A percentile compares a stretch with the other conserved stretches of the same genome.
phyloP scores from a whole-genome alignment of 805 yeast genomes.

The Wickerhamomyces rabaulensis region DNA sequence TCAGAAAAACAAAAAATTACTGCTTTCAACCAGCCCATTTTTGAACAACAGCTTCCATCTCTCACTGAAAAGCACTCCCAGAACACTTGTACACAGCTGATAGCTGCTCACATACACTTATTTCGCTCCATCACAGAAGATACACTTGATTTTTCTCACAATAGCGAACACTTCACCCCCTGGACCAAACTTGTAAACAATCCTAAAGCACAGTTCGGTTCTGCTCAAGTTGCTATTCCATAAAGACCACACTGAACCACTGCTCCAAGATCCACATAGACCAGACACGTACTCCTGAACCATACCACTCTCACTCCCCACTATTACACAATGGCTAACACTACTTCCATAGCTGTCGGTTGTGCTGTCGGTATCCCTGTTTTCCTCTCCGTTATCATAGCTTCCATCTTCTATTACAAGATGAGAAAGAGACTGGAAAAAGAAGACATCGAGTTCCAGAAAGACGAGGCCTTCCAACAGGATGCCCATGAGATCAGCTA shows the following conservation, averaged over 20 bases:
- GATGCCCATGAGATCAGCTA: constrained; percentile 31
- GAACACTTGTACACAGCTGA: neutral
- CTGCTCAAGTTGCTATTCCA: neutral
- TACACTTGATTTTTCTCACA: no score
- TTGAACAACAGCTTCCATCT: neutral
- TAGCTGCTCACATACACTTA: no score
- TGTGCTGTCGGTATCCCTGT: constrained; percentile 50
- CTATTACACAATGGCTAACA: constrained; percentile 1
- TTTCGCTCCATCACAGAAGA: no score
- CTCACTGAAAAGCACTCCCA: neutral
- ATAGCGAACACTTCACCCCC: neutral
- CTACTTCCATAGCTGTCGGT: constrained; percentile 39
- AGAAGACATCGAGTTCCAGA: constrained; percentile 29
- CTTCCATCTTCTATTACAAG: constrained; percentile 32
- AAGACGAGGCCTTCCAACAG: constrained; percentile 30
- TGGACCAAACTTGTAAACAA: neutral
- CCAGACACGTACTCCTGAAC: no score
- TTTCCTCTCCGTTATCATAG: constrained; percentile 32
- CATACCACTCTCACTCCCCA: neutral
- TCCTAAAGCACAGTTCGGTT: neutral
- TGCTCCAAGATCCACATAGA: no score
- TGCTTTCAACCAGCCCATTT: neutral
- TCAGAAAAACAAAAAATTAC: neutral
- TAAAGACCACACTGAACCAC: no score
- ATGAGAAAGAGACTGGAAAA: constrained; percentile 31